Evolutionary conservation across 2,329 filamentous ascomycete species (phyloP), one percentile per base, ranked within the genome.

Genomic region (Cladosporium sphaerospermum): DNA sequence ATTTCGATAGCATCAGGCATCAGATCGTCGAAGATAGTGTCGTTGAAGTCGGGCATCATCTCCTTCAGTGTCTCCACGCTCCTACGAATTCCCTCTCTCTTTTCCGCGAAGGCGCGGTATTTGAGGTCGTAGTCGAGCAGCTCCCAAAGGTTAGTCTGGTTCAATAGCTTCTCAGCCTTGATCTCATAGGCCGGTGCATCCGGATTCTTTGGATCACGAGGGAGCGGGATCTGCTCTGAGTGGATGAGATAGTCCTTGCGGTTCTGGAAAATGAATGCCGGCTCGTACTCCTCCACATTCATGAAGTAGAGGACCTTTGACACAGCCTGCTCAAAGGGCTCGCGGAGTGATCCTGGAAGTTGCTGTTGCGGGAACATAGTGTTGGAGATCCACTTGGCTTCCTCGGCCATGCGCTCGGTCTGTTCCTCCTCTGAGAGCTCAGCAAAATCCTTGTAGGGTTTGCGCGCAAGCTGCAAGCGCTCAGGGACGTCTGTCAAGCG

Each of bases 231-330:
- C 65, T 88, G 90, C 59, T 85, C 85, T 19, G 88, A 87, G 64
- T 97, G 89, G 53, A 99, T 95, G 41, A 99, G 80, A 66, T 97
- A 99, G 69, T 99, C 93, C 71, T 96, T 96, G 56, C 93, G 89
- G 66, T 99, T 93, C 69, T 96, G 92, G 70, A 96, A 96, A 61
- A 99, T 93, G 69, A 96, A 99, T 0, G 93, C 92, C 1, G 96
- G 90, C 70, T 99, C 93, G 62, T 92, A 89, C 61, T 95, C 89
- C 59, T 97, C 91, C 3, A 92, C 83, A 47, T 96, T 89, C 71
- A 99, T 89, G 67, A 97, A 96, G 64, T 96, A 89, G 37, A 99
- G 79, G 9, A 97, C 91, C 69, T 96, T 95, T 61, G 85, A 84
- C 52, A 99, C 85, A 4, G 92, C 88, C 62, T 88, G 88, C 64